A percentile compares a stretch with the other conserved stretches of the same genome.
phyloP scores from a whole-genome alignment of 345 rosid genomes.

The Salix koriyanagi region DNA sequence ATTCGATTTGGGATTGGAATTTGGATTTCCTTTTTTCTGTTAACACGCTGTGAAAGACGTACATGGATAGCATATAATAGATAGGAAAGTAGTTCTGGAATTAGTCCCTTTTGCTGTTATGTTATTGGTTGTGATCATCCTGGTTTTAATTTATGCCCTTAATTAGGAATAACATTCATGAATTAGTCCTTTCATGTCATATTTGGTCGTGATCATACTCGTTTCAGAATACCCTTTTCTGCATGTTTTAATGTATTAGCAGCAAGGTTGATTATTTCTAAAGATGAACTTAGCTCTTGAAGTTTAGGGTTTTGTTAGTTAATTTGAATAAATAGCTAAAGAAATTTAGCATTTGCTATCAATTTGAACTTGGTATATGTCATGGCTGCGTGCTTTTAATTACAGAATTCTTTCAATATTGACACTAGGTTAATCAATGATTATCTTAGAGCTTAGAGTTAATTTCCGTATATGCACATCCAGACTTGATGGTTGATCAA shows the following conservation, averaged over 20 bases:
- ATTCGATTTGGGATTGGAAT: not conserved
- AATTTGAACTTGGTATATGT: not conserved
- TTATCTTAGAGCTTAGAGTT: not conserved
- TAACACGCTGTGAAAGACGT: not conserved
- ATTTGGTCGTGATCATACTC: not conserved
- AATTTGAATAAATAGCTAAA: not conserved
- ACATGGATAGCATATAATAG: not conserved
- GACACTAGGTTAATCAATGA: not conserved
- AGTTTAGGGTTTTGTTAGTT: conserved; percentile 11
- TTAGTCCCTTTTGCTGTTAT: not conserved
- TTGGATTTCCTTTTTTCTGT: not conserved
- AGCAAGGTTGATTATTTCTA: not conserved
- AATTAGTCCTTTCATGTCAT: not conserved
- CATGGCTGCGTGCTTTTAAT: not conserved
- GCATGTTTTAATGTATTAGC: not conserved
- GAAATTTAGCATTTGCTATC: not conserved
- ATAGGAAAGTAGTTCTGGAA: not conserved
- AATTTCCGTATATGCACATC: not conserved
- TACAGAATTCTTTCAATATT: not conserved
- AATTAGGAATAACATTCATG: no score
- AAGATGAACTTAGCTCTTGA: not conserved
- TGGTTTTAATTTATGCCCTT: not conserved
- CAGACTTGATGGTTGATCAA: not conserved
- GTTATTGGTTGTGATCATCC: not conserved
- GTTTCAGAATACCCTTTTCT: not conserved